phyloP scores from a whole-genome alignment of 2,329 filamentous ascomycete species.

The Aspergillaceae sp. region DNA sequence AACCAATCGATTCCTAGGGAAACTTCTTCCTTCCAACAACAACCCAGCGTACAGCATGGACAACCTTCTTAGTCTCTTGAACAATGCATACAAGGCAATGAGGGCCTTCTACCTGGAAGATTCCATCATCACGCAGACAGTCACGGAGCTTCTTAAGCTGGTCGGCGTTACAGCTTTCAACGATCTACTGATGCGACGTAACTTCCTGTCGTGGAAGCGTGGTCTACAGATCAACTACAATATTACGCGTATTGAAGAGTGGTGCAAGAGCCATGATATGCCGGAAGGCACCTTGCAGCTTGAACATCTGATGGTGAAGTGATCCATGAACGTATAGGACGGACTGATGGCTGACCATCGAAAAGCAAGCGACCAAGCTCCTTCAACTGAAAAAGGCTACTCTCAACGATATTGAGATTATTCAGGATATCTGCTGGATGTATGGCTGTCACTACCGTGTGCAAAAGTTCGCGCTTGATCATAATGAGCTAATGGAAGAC shows the following conservation, averaged over 20 bases:
- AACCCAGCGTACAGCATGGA: conserved; percentile 99
- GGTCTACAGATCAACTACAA: conserved; percentile 99
- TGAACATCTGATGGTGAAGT: conserved; percentile 85
- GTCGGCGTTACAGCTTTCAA: conserved; percentile 98
- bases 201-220: conserved; percentile 99
- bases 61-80: conserved; percentile 87
- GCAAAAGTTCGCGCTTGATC: not conserved
- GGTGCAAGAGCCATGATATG: conserved; percentile 99
- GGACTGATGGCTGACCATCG: conserved; percentile 7
- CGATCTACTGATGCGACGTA: conserved; percentile 91
- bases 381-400: conserved; percentile 98
- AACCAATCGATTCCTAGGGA: conserved; percentile 95
- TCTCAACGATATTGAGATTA: conserved; percentile 98
- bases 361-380: conserved; percentile 90
- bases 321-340: not conserved
- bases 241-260: conserved; percentile 97
- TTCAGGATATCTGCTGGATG: conserved; percentile 99
- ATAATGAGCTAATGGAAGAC: conserved; percentile 4
- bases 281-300: conserved; percentile 94
- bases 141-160: conserved; percentile 84
- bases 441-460: conserved; percentile 43
- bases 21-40: conserved; percentile 83
- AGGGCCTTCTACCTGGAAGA: conserved; percentile 97
- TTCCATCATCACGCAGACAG: conserved; percentile 87
- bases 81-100: conserved; percentile 98